A percentile compares a stretch with the other conserved stretches of the same genome.
These are phyloP conservation scores for Diospyros kaki DNA, from an alignment of 148 eudicot genomes.

Conservation along the genomic window DNA sequence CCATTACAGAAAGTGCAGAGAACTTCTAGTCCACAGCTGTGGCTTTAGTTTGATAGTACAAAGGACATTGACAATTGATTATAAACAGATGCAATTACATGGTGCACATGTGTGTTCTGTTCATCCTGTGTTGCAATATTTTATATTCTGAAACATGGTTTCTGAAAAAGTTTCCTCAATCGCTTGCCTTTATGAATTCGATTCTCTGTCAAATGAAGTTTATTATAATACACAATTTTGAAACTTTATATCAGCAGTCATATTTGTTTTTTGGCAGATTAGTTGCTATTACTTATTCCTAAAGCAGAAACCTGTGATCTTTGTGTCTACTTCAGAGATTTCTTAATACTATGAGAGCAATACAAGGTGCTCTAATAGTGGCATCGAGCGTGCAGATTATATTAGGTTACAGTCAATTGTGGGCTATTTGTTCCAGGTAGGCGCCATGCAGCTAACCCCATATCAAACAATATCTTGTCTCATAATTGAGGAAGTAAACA, in stretches of 20 bases:
- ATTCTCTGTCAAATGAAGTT: background rate
- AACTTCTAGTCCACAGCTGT: background rate
- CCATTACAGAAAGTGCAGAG: background rate
- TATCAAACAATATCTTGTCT: background rate
- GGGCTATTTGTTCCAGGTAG: slow-evolving; percentile 98
- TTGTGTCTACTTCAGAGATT: slow-evolving; percentile 52
- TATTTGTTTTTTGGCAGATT: background rate
- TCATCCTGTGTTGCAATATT: background rate
- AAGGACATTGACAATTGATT: too few species aligned
- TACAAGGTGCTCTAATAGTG: slow-evolving; percentile 93
- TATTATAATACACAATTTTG: background rate
- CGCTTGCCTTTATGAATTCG: background rate
- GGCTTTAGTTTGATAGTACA: too few species aligned
- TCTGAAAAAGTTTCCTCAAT: background rate
- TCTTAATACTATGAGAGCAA: slow-evolving; percentile 77
- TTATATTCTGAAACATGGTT: background rate
- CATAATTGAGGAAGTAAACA: slow-evolving; percentile 10
- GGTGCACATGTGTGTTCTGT: background rate
- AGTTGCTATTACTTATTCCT: background rate
- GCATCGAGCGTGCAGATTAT: slow-evolving; percentile 97
- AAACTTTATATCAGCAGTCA: background rate
- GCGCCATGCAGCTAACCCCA: background rate
- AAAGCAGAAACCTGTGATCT: slow-evolving; percentile 5
- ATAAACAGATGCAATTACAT: too few species aligned
- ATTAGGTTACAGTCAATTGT: slow-evolving; percentile 90